Percentiles rank a stretch among this genome's conserved stretches.
phyloP scores from a whole-genome alignment of 2,329 filamentous ascomycete species.

The Calonectria naviculata region DNA sequence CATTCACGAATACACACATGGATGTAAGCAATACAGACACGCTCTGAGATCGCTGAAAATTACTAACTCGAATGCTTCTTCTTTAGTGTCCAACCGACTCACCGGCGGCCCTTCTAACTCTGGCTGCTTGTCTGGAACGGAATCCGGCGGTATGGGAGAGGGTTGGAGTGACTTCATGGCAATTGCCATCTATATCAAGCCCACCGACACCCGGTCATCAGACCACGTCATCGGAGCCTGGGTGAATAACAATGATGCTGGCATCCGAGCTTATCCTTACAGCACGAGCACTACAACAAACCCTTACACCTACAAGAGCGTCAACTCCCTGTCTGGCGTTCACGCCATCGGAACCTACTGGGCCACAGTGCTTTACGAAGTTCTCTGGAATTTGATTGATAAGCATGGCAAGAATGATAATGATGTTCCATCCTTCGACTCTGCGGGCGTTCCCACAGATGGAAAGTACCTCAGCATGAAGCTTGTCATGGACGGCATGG shows the following conservation, averaged over 20 bases:
- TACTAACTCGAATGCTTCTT: too few relatives aligned
- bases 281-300: conserved; percentile 61
- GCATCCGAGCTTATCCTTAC: conserved; percentile 63
- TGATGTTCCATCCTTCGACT: conserved; percentile 52
- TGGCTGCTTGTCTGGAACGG: conserved; percentile 57
- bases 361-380: conserved; percentile 61
- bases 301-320: conserved; percentile 59
- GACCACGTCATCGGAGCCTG: conserved; percentile 63
- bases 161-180: conserved; percentile 69
- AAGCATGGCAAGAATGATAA: conserved; percentile 63
- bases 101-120: conserved; percentile 68
- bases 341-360: conserved; percentile 59
- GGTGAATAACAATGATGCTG: conserved; percentile 54
- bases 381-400: conserved; percentile 68
- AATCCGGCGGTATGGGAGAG: conserved; percentile 68
- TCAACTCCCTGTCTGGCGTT: conserved; percentile 50
- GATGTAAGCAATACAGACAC: conserved; percentile 45
- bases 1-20: conserved; percentile 69
- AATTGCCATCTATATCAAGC: conserved; percentile 59
- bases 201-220: conserved; percentile 55
- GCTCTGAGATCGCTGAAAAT: too few relatives aligned
- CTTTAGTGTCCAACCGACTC: conserved; percentile 65
- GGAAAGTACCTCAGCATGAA: conserved; percentile 64
- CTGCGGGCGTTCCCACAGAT: conserved; percentile 60
- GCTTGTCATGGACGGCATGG: conserved; percentile 63